These are phyloP conservation scores for Proliferodiscus dingleyae DNA, from an alignment of 2,329 filamentous ascomycete genomes.

Conservation along the genomic window DNA sequence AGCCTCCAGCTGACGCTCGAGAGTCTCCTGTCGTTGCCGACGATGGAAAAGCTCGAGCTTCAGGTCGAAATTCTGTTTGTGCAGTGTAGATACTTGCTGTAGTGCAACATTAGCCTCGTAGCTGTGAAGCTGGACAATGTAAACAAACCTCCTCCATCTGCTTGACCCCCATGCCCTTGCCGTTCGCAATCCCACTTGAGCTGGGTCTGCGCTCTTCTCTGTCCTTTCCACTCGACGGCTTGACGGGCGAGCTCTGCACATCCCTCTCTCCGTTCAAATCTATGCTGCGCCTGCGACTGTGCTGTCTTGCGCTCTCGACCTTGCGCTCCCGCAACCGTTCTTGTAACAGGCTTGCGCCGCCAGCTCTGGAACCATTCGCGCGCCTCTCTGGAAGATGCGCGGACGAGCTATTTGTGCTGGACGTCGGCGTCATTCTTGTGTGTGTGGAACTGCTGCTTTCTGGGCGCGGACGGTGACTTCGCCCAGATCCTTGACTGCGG, in stretches of 20 bases:
- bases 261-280: conserved; percentile 17
- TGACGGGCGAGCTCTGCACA: conserved; percentile 29
- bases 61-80: conserved; percentile 74
- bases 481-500: conserved; percentile 12
- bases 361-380: not conserved
- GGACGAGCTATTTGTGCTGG: conserved; percentile 17
- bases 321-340: conserved; percentile 32
- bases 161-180: conserved; percentile 56
- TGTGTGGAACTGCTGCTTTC: conserved; percentile 21
- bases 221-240: conserved; percentile 11
- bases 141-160: conserved; percentile 60
- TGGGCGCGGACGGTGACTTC: conserved; percentile 13
- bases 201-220: conserved; percentile 29
- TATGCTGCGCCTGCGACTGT: conserved; percentile 21
- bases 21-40: conserved; percentile 54
- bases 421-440: conserved; percentile 24
- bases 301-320: conserved; percentile 25
- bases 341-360: conserved; percentile 28
- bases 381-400: conserved; percentile 9
- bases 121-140: not conserved
- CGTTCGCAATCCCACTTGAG: conserved; percentile 21
- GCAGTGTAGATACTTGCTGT: conserved; percentile 60
- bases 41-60: conserved; percentile 69
- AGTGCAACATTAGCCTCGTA: conserved; percentile 9
- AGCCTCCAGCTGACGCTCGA: conserved; percentile 54